Evolutionary conservation across 805 yeast genomes (phyloP), one percentile per base, ranked within the genome.

Genomic region (Pichia thaimueangensis): DNA sequence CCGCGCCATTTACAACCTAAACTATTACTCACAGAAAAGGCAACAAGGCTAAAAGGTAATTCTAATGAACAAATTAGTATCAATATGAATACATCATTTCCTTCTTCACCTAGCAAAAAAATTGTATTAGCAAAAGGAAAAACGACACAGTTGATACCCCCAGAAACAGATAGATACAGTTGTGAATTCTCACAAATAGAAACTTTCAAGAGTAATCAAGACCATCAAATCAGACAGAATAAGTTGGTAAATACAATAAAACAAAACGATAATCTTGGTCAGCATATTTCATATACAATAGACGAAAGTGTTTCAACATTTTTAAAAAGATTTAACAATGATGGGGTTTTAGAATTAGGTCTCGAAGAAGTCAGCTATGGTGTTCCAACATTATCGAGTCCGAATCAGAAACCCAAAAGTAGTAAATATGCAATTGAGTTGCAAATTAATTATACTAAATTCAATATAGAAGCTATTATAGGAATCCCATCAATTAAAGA

Each of bases 281-380:
- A 31, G 21, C 5, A 31, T n/a, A 29, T 8, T 8, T 19, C 37
- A 8, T 37, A 37, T 17, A 15, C 16, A 15, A 17, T 28, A 6
- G 40, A 37, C 17, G 28, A 36, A 28, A 36, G 25, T 19, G 25
- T 36, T n/a, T 36, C 39, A 6, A 19, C 25, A 2, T 39, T 24
- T 32, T 24, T 39, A 33, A 23, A 31, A 7, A 30, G 24, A 13
- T 35, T 34, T 20, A 29, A 35, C 21, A 21, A 41, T 11, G 32
- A 41, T 12, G 45, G 45, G 6, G 21, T 41, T 8, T 30, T 20
- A 5, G 41, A 37, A 30, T 31, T 36, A 16, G 34, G 37, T 5
- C 25, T 41, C 13, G 45, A 36, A 4, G 45, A 41, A 9, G n/a
- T 41, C 13, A 41, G 41, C 25, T 41, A 31, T 31, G 41, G 37